phyloP scores from a whole-genome alignment of 1,284 basidiomycete species.

The Stygiomarasmius scandens region DNA sequence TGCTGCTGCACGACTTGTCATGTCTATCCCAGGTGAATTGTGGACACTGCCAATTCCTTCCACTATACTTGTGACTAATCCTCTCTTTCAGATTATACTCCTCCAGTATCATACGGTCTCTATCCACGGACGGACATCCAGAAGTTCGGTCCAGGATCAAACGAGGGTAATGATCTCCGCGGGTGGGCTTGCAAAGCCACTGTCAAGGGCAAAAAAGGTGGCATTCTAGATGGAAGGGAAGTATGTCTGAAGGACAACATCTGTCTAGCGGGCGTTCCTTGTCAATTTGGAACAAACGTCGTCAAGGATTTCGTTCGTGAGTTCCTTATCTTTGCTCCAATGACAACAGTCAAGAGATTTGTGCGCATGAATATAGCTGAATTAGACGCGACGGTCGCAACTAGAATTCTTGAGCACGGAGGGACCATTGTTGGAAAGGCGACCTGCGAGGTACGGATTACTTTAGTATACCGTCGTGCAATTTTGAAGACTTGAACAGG shows the following conservation, averaged over 20 bases:
- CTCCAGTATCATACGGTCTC: not conserved
- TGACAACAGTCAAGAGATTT: slow-evolving; percentile 16
- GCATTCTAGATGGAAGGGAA: slow-evolving; percentile 29
- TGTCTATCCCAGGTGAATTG: not conserved
- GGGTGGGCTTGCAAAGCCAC: slow-evolving; percentile 35
- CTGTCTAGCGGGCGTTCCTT: slow-evolving; percentile 40
- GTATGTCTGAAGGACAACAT: slow-evolving; percentile 39
- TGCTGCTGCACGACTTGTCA: not conserved
- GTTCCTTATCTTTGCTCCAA: not conserved
- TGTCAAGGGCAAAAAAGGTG: slow-evolving; percentile 25
- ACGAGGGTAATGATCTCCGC: slow-evolving; percentile 25
- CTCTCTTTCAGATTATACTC: not conserved
- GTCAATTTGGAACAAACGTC: slow-evolving; percentile 39
- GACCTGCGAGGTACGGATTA: slow-evolving; percentile 26
- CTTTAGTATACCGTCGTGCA: slow-evolving; percentile 17
- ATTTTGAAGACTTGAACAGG: slow-evolving; percentile 25
- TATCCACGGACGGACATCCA: not conserved
- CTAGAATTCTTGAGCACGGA: slow-evolving; percentile 46
- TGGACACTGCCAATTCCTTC: not conserved
- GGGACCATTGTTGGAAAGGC: slow-evolving; percentile 26
- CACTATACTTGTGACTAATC: not conserved
- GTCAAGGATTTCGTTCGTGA: slow-evolving; percentile 29
- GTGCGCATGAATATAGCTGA: slow-evolving; percentile 26
- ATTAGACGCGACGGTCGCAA: slow-evolving; percentile 47
- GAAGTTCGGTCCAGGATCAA: not conserved